Percentiles rank a stretch among this genome's conserved stretches.
These are phyloP conservation scores for Melocanna baccifera DNA, from an alignment of 176 grass and related monocot genomes.

Conservation along the genomic window DNA sequence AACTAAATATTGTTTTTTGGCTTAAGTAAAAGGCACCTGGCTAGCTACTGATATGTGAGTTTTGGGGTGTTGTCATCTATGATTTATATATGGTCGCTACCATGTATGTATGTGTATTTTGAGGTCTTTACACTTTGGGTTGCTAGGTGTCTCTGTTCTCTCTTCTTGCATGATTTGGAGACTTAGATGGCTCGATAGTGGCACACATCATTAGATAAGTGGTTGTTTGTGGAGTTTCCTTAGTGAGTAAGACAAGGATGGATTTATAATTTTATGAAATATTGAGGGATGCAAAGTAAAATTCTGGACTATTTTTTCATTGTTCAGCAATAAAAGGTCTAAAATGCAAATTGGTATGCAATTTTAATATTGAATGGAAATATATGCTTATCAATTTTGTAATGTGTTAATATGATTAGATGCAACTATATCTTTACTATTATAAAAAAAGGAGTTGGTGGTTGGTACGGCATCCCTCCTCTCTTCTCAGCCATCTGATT, in stretches of 20 bases:
- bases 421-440: no score
- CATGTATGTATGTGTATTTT: background rate
- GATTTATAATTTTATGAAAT: background rate
- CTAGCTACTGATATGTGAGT: background rate
- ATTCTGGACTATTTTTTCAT: background rate
- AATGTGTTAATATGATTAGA: no score
- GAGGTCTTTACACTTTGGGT: background rate
- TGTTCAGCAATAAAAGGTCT: background rate
- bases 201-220: background rate
- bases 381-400: background rate
- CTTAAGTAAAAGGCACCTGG: background rate
- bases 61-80: background rate
- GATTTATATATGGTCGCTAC: background rate
- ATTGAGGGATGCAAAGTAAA: background rate
- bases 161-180: background rate
- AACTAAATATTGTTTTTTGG: background rate
- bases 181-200: background rate
- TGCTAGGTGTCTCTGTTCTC: background rate
- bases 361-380: background rate
- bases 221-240: background rate
- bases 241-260: background rate
- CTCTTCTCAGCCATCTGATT: no score
- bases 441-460: no score
- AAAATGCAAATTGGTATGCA: background rate
- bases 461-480: no score